These are phyloP conservation scores for Beverwykella pulmonaria DNA, from an alignment of 495 filamentous ascomycete genomes.

Conservation along the genomic window DNA sequence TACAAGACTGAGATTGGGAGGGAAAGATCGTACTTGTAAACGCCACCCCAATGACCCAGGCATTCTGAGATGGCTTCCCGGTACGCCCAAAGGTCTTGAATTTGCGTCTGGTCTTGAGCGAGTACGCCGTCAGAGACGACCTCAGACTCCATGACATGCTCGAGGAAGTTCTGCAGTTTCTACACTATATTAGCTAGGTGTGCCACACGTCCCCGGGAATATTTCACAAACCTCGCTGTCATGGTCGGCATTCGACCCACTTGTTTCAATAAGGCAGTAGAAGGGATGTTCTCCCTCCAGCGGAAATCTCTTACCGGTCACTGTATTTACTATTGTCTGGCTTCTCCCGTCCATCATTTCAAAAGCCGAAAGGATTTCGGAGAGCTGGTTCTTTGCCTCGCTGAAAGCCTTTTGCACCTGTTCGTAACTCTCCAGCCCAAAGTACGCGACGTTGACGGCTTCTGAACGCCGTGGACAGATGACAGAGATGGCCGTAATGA, in stretches of 20 bases:
- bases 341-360: slow-evolving; percentile 90
- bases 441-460: slow-evolving; percentile 42
- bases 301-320: slow-evolving; percentile 75
- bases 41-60: slow-evolving; percentile 86
- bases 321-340: slow-evolving; percentile 72
- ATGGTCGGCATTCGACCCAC: slow-evolving; percentile 89
- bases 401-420: slow-evolving; percentile 79
- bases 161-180: slow-evolving; percentile 64
- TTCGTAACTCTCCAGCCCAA: slow-evolving; percentile 61
- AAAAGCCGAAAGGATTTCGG: slow-evolving; percentile 94
- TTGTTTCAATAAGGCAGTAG: slow-evolving; percentile 95
- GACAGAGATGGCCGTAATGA: slow-evolving; percentile 88
- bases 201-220: neutral
- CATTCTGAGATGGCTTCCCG: slow-evolving; percentile 90
- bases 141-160: slow-evolving; percentile 81
- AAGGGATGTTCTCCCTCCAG: slow-evolving; percentile 84
- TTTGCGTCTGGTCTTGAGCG: slow-evolving; percentile 89
- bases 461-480: slow-evolving; percentile 74
- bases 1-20: slow-evolving; percentile 90
- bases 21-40: slow-evolving; percentile 98
- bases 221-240: slow-evolving; percentile 61
- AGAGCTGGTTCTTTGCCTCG: slow-evolving; percentile 84
- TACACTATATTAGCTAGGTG: slow-evolving; percentile 16
- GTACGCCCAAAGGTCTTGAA: slow-evolving; percentile 83
- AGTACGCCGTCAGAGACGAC: slow-evolving; percentile 86